Base-by-base conservation (phyloP, 352 stramenopile species). In the Peronospora farinosa region DNA sequence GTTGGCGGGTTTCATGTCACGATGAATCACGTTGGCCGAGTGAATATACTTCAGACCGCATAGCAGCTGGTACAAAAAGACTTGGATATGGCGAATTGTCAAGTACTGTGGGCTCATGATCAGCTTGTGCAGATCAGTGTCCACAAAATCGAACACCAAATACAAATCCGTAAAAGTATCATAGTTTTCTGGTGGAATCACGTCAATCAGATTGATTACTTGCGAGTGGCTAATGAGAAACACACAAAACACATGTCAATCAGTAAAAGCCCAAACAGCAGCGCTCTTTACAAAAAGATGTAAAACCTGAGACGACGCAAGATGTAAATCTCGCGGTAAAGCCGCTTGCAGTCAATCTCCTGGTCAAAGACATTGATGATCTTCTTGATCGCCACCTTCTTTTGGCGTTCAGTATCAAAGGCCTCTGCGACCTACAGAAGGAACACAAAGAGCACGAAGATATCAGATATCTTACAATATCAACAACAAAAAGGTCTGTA, bases 21-120 rank as follows among this genome's bases (percentile, higher is more conserved):
- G 81, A 47, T 95, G 85, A 54, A 95, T 92, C 40, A 95, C 80
- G 56, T 93, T 88, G 11, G 73, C 82, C 25, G 85, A 96, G 63
- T 98, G 95, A 42, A 98, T 95, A 60, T 98, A 98, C 72, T 98
- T 98, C 33, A 98, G 63, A 3, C 89, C 92, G 16, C 92, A 91
- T 9, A 98, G 65, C 33, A 98, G 64, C 60, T 98, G 92, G 64
- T 98, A 98, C 49, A 97, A 64, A 67, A 98, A 98, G n/a, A 97
- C 96, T 72, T 97, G 90, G 25, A 97, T 95, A 63, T 98, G 95
- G 51, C 95, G 88, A 47, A 97, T 95, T 0, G 85, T 96, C 43
- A 98, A 67, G 63, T 95, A 96, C 58, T 92, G 81, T 17, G 84
- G 86, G 25, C 75, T 93, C 69, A 96, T 96, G 52, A 97, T 97